Base-by-base conservation (phyloP, 2,329 filamentous ascomycete genomes). In the Sclerotinia borealis region DNA sequence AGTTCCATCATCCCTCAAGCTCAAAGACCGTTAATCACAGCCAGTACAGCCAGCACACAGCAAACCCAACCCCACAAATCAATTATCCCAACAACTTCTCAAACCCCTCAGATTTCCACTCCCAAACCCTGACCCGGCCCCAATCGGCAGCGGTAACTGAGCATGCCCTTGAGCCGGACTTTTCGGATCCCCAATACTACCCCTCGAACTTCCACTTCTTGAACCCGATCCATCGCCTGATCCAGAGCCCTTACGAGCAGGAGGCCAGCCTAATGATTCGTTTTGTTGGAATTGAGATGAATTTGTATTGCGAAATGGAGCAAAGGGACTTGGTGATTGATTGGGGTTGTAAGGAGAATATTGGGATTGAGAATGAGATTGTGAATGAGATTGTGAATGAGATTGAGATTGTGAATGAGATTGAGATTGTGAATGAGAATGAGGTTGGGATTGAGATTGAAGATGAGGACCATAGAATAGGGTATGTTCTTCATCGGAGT, bases 111-210 rank as follows among this genome's bases (percentile, higher is more conserved):
- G 13, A 37, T 41, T 29, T 27, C 29, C 55, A 48, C 43, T n/a
- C 15, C 55, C 55, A 49, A 45, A 19, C n/a, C 54, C 27, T 2
- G 54, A 25, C 29, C 54, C 55, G 17, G 31, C n/a, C 31, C 55
- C 41, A 29, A 59, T 59, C 10, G 58, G 45, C 11, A 39, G 25
- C 29, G 39, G 59, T 8, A 61, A 56, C 11, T 43, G 27, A 36
- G 39, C 63, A 64, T 68, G 67, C 34, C 65, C 65, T 50, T 64
- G 60, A 63, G 64, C 54, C 8, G 82, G 83, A 71, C 84, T 86
- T 65, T 77, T 78, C 29, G 82, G 80, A 69, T 84, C 83, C 58
- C 77, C 76, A 41, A 78, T 72, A 70, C 81, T 83, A n/a, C 77
- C 78, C 55, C 72, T 68, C 41, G 69, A 67, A 68, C 79, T 80